These are phyloP conservation scores for Fonsecaea nubica DNA, from an alignment of 2,329 filamentous ascomycete genomes.

Conservation along the genomic window DNA sequence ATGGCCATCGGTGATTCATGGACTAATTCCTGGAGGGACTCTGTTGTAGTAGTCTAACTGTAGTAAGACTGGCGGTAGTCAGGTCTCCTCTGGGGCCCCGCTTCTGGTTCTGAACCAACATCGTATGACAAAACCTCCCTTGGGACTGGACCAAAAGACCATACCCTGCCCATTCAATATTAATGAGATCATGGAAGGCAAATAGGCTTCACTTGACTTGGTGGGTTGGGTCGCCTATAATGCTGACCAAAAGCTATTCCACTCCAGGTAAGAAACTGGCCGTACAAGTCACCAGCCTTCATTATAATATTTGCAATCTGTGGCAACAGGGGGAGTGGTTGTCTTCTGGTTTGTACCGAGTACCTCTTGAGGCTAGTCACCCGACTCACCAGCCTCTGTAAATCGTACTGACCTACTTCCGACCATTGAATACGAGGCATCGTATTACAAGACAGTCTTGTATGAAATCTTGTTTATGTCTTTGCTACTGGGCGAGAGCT, in stretches of 20 bases:
- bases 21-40: not conserved
- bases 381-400: too few relatives aligned
- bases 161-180: not conserved
- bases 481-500: not conserved
- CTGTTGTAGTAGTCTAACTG: not conserved
- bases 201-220: not conserved
- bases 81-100: too few relatives aligned
- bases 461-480: not conserved
- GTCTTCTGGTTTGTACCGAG: not conserved
- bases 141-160: not conserved
- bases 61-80: not conserved
- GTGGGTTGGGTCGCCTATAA: too few relatives aligned
- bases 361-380: too few relatives aligned
- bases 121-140: not conserved
- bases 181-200: not conserved
- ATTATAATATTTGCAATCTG: too few relatives aligned
- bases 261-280: not conserved
- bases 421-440: not conserved
- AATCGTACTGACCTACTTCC: not conserved
- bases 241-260: not conserved
- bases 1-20: not conserved
- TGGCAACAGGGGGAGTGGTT: too few relatives aligned
- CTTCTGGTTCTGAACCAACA: not conserved
- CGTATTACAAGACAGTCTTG: not conserved
- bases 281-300: not conserved